Evolutionary conservation across 2,329 filamentous ascomycete species (phyloP).

Genomic region (Trichophyton simii): DNA sequence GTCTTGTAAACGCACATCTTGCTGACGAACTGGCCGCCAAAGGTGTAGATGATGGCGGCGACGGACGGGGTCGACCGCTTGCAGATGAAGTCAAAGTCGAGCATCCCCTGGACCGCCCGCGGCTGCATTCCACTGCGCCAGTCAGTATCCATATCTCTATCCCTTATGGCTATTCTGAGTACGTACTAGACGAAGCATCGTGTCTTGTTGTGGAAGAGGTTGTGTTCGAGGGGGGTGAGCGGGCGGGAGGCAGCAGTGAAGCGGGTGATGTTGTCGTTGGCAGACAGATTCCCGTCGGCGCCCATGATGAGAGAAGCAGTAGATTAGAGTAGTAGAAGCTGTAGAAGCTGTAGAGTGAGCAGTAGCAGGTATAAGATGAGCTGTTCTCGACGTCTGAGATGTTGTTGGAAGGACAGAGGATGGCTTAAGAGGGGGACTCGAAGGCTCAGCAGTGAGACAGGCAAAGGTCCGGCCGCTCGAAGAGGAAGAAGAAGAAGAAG

Average conservation of each 20-base stretch:
- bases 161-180: not conserved
- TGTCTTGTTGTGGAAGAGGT: slow-evolving; percentile 98
- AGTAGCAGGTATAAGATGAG: not conserved
- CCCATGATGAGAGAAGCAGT: slow-evolving; percentile 29
- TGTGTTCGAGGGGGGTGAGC: slow-evolving; percentile 76
- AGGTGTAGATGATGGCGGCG: slow-evolving; percentile 98
- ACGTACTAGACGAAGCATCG: slow-evolving; percentile 94
- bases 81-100: slow-evolving; percentile 99
- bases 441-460: no score
- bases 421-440: no score
- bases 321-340: slow-evolving; percentile 39
- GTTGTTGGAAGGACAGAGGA: no score
- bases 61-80: slow-evolving; percentile 94
- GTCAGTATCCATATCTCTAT: not conserved
- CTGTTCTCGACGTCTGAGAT: no score
- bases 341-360: slow-evolving; percentile 3
- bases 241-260: slow-evolving; percentile 88
- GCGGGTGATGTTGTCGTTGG: slow-evolving; percentile 97
- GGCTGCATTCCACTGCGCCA: slow-evolving; percentile 71
- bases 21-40: slow-evolving; percentile 99
- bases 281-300: slow-evolving; percentile 45
- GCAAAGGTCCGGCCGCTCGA: no score
- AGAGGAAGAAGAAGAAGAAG: not conserved
- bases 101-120: slow-evolving; percentile 79
- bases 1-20: slow-evolving; percentile 58